A percentile compares a stretch with the other conserved stretches of the same genome.
Evolutionary conservation across 192 early-diverging fungal species (phyloP).

Genomic region (Podila clonocystis): DNA sequence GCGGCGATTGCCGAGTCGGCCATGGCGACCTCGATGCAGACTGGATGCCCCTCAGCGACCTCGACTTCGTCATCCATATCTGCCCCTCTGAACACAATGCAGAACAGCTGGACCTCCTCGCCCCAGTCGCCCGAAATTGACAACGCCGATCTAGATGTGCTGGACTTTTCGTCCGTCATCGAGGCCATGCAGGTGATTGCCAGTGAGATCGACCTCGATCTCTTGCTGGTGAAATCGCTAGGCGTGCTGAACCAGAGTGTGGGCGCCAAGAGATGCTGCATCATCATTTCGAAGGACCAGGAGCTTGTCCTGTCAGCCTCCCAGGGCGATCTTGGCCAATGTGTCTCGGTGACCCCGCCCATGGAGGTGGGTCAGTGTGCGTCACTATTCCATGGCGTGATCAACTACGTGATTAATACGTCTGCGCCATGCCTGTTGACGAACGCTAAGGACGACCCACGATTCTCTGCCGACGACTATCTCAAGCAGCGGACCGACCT

Average conservation of each 20-base stretch:
- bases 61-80: slow-evolving; percentile 1
- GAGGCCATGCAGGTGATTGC: slow-evolving; percentile 51
- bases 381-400: slow-evolving; percentile 42
- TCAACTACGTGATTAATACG: slow-evolving; percentile 47
- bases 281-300: slow-evolving; percentile 40
- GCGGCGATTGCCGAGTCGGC: slow-evolving; percentile 11
- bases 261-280: slow-evolving; percentile 32
- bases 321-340: slow-evolving; percentile 28
- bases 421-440: slow-evolving; percentile 28
- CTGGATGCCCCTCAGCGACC: background rate
- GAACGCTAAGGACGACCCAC: slow-evolving; percentile 44
- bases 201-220: slow-evolving; percentile 43
- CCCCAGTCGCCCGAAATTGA: slow-evolving; percentile 42
- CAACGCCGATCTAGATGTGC: slow-evolving; percentile 34
- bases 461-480: slow-evolving; percentile 46
- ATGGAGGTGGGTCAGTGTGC: slow-evolving; percentile 22
- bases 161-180: slow-evolving; percentile 47
- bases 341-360: slow-evolving; percentile 37
- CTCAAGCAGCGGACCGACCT: slow-evolving; percentile 44
- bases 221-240: slow-evolving; percentile 38
- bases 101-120: slow-evolving; percentile 14
- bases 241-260: slow-evolving; percentile 46
- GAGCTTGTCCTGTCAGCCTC: slow-evolving; percentile 35
- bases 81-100: background rate
- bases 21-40: slow-evolving; percentile 5